These are phyloP conservation scores for Arctostaphylos glauca DNA, from an alignment of 148 eudicot genomes.

Conservation along the genomic window DNA sequence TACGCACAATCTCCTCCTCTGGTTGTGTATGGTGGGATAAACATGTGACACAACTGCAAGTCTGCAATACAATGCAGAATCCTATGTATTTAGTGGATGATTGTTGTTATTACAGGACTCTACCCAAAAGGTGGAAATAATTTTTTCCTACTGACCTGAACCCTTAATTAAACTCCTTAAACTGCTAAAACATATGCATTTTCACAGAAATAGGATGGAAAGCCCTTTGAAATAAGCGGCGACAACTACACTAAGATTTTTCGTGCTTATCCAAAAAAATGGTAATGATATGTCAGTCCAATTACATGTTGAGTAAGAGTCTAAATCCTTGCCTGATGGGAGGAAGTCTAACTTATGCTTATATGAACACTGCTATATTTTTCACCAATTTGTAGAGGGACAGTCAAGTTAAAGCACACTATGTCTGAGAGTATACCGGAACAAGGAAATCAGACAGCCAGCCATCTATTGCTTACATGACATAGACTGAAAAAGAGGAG, in stretches of 20 bases:
- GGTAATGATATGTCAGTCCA: background rate
- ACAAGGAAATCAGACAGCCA: background rate
- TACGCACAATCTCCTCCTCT: background rate
- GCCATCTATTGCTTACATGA: background rate
- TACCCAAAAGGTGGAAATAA: background rate
- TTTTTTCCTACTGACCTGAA: background rate
- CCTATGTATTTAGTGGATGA: background rate
- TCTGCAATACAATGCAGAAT: background rate
- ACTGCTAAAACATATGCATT: background rate
- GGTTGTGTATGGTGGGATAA: background rate
- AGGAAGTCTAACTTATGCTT: conserved; percentile 4
- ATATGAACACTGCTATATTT: background rate
- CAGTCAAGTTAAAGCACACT: background rate
- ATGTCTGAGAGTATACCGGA: background rate
- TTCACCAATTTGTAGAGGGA: background rate
- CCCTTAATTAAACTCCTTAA: background rate
- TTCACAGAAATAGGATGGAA: background rate
- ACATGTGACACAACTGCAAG: background rate
- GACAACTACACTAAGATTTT: background rate
- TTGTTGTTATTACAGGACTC: background rate
- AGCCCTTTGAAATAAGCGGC: background rate
- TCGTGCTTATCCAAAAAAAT: background rate
- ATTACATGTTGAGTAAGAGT: background rate
- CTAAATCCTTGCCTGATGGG: background rate
- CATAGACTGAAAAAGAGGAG: background rate